Percentiles rank a stretch among this genome's conserved stretches.
phyloP scores from a whole-genome alignment of 179 eudicot species.

The Drosera spatulata region DNA sequence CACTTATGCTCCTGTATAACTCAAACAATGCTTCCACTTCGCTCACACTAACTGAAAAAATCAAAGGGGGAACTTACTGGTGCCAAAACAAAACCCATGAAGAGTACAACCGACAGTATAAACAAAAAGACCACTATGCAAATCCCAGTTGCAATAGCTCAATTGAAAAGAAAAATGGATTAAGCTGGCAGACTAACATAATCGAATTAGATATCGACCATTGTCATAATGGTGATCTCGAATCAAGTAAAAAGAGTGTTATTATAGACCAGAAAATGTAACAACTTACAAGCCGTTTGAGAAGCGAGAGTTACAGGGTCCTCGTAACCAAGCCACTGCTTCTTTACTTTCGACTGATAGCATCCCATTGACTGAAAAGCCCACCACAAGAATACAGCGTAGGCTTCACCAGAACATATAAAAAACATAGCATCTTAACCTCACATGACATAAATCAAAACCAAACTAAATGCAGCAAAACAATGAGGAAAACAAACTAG shows the following conservation, averaged over 20 bases:
- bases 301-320: constrained; percentile 78
- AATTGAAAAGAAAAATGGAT: no score
- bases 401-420: constrained; percentile 40
- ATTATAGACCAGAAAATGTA: background rate
- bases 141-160: no score
- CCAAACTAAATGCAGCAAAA: constrained; percentile 11
- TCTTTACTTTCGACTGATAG: constrained; percentile 48
- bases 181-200: no score
- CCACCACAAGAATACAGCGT: constrained; percentile 27
- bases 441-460: constrained; percentile 30
- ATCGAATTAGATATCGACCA: background rate
- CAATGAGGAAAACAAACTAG: constrained; percentile 11
- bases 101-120: no score
- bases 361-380: constrained; percentile 62
- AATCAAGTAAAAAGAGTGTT: background rate
- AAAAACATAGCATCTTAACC: constrained; percentile 49
- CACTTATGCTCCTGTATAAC: background rate
- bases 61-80: no score
- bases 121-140: no score
- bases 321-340: constrained; percentile 59
- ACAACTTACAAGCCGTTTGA: constrained; percentile 84
- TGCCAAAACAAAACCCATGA: no score
- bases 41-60: constrained; percentile 53
- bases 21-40: constrained; percentile 64
- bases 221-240: background rate